These are phyloP conservation scores for Vinca major DNA, from an alignment of 305 asterid genomes.

Conservation along the genomic window DNA sequence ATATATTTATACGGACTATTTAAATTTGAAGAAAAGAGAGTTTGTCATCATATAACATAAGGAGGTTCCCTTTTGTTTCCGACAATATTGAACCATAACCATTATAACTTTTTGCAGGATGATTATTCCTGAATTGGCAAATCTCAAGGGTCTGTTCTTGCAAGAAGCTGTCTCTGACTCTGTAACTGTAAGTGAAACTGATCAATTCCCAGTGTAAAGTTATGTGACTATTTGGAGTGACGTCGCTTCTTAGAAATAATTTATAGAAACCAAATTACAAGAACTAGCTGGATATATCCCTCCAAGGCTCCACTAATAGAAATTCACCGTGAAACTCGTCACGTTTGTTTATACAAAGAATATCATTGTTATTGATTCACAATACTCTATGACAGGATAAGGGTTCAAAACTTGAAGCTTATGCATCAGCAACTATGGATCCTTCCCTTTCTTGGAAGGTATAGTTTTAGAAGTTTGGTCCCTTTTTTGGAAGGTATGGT, in stretches of 20 bases:
- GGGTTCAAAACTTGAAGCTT: constrained; percentile 49
- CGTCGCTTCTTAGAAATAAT: not conserved
- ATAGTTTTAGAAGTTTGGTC: constrained; percentile 12
- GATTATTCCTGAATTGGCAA: constrained; percentile 45
- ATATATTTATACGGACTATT: not conserved
- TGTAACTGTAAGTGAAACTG: constrained; percentile 24
- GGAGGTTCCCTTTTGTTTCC: not conserved
- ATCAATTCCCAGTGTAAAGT: not conserved
- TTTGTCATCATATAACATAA: not conserved
- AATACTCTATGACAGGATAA: constrained; percentile 30
- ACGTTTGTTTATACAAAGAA: not conserved
- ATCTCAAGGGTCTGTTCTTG: constrained; percentile 51
- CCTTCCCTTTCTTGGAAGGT: constrained; percentile 59
- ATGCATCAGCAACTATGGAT: constrained; percentile 34
- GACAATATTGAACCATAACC: not conserved
- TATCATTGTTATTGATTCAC: not conserved
- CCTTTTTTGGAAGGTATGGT: constrained; percentile 50
- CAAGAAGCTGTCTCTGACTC: constrained; percentile 22
- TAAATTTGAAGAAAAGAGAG: not conserved
- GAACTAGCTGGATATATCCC: not conserved
- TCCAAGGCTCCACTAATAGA: not conserved
- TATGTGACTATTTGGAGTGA: not conserved
- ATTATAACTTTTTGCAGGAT: constrained; percentile 33
- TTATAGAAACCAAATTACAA: not conserved
- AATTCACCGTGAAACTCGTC: not conserved